Conservation (phyloP, 345 rosid genomes). For the Brassica juncea region DNA sequence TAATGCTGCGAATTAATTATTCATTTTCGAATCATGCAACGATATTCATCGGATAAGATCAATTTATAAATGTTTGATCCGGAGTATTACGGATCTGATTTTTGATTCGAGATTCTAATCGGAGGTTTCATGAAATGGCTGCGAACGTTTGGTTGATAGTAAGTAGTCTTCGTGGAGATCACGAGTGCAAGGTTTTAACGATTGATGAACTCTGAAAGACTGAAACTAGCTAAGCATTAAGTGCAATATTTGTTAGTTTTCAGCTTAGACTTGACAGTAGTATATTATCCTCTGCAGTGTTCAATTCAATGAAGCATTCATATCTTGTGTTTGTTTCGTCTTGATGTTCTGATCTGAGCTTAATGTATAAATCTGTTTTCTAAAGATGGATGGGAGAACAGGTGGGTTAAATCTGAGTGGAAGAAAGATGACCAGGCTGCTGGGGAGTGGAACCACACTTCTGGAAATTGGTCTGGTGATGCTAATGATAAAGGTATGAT, state of each 20-base stretch:
- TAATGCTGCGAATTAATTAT: conserved; percentile 5
- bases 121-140: conserved; percentile 6
- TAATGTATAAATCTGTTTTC: background rate
- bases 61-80: background rate
- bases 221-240: background rate
- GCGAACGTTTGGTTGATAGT: background rate
- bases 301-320: background rate
- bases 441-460: conserved; percentile 90
- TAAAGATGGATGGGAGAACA: conserved; percentile 90
- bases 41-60: conserved; percentile 6
- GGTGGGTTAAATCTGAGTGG: conserved; percentile 95
- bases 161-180: background rate
- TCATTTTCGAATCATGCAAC: conserved; percentile 19
- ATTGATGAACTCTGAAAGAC: conserved; percentile 19
- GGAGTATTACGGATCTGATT: conserved; percentile 18
- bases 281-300: background rate
- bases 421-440: conserved; percentile 83
- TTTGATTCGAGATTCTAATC: background rate
- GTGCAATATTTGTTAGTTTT: conserved; percentile 14
- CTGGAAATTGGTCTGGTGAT: conserved; percentile 97
- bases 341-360: background rate
- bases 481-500: conserved; percentile 76
- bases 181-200: background rate
- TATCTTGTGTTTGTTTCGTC: background rate
- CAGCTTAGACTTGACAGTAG: too few species aligned